Base-by-base conservation (phyloP, 495 filamentous ascomycete genomes). In the Aspergillus mulundensis region DNA sequence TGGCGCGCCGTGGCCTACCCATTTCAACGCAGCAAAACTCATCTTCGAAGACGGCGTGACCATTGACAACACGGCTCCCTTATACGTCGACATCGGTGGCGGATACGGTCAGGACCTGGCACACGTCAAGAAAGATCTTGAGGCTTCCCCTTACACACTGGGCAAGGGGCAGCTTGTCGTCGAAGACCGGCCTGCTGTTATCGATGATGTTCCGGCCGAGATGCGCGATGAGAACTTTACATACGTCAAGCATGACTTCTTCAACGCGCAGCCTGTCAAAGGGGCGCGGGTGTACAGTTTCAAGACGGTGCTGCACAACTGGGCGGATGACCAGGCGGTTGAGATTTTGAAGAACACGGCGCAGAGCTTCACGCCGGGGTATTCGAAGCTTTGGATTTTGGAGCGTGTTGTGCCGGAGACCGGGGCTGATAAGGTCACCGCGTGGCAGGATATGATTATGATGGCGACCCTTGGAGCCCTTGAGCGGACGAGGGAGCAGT, bases 401-500 rank as follows among this genome's bases (percentile, higher is more conserved):
- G 45, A 48, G 7, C 12, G 25, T 3, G 16, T 48, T 10, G 45
- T 34, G 7, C 45, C 45, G 14, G 25, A 32, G 3, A 48, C 45
- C 2, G 45, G 45, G 14, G 45, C 25, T 7, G 45, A 48, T 19
- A 48, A 48, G 28, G 2, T 20, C 3, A 24, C 30, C n/a, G 25
- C 16, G 24, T 15, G 23, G 25, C 23, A 32, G 16, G 45, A 48
- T 48, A 19, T 48, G 1, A 18, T 1, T 12, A 48, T 48, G 45
- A 48, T 48, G 45, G 45, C 45, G 5, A 30, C 11, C 2, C 49
- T 65, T 11, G 58, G 66, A 18, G 65, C 60, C 10, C 61, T 62
- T 5, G 76, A 81, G 59, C 69, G 79, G 10, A 67, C 60, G 4
- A 63, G 66, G 58, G 51, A 54, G 1, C 57, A 70, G 11, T 70